Conservation (phyloP, 352 stramenopile species). For the Phytophthora sp. region DNA sequence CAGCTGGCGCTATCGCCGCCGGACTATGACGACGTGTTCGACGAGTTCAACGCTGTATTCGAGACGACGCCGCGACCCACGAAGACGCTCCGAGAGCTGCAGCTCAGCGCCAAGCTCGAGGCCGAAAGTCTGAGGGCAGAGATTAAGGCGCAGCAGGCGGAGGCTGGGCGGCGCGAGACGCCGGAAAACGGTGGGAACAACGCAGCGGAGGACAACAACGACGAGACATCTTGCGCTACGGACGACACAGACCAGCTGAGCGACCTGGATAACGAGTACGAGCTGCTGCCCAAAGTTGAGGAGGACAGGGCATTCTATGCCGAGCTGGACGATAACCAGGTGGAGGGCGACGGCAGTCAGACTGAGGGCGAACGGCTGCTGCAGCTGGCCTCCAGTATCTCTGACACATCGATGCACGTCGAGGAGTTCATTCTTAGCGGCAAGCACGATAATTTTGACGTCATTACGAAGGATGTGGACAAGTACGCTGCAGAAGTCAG, state of each 20-base stretch:
- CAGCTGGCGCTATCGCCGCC: slow-evolving; percentile 6
- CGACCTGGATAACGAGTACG: slow-evolving; percentile 50
- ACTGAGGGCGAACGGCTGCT: slow-evolving; percentile 38
- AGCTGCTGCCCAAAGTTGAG: slow-evolving; percentile 36
- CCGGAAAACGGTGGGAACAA: slow-evolving; percentile 20
- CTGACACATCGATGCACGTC: slow-evolving; percentile 48
- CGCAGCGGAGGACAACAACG: slow-evolving; percentile 23
- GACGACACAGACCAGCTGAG: slow-evolving; percentile 47
- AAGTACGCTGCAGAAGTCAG: slow-evolving; percentile 34
- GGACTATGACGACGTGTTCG: slow-evolving; percentile 38
- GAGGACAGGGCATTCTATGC: slow-evolving; percentile 44
- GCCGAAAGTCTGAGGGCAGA: slow-evolving; percentile 1
- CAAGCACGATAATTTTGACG: slow-evolving; percentile 55
- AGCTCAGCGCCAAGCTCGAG: slow-evolving; percentile 20
- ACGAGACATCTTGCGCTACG: slow-evolving; percentile 40
- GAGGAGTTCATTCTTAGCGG: slow-evolving; percentile 65
- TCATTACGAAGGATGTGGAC: slow-evolving; percentile 60
- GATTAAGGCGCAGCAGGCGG: neutral
- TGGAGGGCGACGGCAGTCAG: slow-evolving; percentile 11
- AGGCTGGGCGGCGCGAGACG: slow-evolving; percentile 6
- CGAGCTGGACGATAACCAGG: slow-evolving; percentile 37
- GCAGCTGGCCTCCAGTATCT: slow-evolving; percentile 43
- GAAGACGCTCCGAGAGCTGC: slow-evolving; percentile 30
- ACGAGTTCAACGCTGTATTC: slow-evolving; percentile 43
- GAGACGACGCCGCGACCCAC: slow-evolving; percentile 20